Base-by-base conservation (phyloP, 1,139 yeast species). In the Nakaseomyces kungkrabaensis region DNA sequence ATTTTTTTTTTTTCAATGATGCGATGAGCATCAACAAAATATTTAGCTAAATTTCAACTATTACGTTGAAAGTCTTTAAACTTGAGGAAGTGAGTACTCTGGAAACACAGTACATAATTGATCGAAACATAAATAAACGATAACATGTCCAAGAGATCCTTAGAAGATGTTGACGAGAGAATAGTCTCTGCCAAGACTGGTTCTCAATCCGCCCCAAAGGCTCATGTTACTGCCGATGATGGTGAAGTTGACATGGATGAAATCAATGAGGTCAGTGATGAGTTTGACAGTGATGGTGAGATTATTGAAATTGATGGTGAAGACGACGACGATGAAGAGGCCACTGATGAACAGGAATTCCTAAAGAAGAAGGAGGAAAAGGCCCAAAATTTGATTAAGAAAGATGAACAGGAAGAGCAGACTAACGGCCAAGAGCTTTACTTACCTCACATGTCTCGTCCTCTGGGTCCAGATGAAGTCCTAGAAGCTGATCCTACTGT, bases 401-500 rank as follows among this genome's bases (percentile, higher is more conserved):
- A 65, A 49, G 75, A 68, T 50, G 67, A 63, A 48, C 50, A 53
- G 17, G 54, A 53, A 29, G 68, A 66, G 38, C 60, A 62, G 43
- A 63, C 53, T 36, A 56, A 46, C 45, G 59, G 62, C 34, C 61
- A 64, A 48, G 63, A 62, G 51, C 68, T 90, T 48, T 90, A 86
- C 68, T 73, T 90, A 58, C 97, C 97, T 27, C 95, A 89, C 65
- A 77, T 80, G 69, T 84, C 94, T 32, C 82, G 80, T 60, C 96
- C 96, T 5, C 74, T 92, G 56, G 97, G 96, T 1, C 95, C 96
- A 2, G 95, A 89, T 70, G 98, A 92, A 71, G 95, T 85, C 8
- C 75, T 92, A 65, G 97, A 92, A 70, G 96, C 98, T 1, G 98
- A 92, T 70, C 96, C 96, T 50, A 75, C 92, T 13, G 96, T 92